Base-by-base conservation (phyloP, 1,284 basidiomycete genomes). In the Coniophora puteana region DNA sequence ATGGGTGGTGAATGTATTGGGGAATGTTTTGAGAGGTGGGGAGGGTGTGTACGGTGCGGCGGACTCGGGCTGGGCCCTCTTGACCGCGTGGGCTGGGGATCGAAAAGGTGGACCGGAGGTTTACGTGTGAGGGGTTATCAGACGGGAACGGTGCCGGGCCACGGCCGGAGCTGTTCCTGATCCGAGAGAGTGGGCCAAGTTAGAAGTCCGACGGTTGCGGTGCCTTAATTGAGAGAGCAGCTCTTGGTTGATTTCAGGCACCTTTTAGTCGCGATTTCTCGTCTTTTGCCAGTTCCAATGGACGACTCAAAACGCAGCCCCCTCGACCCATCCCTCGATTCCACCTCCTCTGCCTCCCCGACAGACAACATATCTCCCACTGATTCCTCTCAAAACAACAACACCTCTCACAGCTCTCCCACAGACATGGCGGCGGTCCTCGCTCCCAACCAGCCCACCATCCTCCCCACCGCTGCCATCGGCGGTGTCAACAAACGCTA, bases 401-500 rank as follows among this genome's bases (percentile, higher is more conserved):
- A n/a, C n/a, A n/a, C n/a, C n/a, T n/a, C n/a, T n/a, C n/a, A n/a
- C n/a, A n/a, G n/a, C n/a, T n/a, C n/a, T n/a, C 31, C 26, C 24
- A 20, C 28, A 5, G 44, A 59, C 43, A 59, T 59, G 57, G 55
- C 56, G 16, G 17, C 55, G 44, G 53, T 63, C 40, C 59, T 59
- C 42, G 61, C 59, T 0, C 17, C 37, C 7, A 57, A 45, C 39
- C 46, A 48, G 21, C 52, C 51, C 1, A 16, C 46, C 20, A 4
- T 51, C 37, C 53, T 56, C 38, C 55, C 59, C 16, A 21, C 21
- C 39, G 13, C 48, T 4, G 13, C 39, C 0, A 27, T 46, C 18
- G 16, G 27, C 23, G 57, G 55, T 44, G 58, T 71, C 36, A 71
- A 63, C 46, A 88, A 85, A 54, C 77, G 85, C 38, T 85, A 84